Evolutionary conservation across 2,329 filamentous ascomycete genomes (phyloP).

Genomic region (Lecanicillium sp.): DNA sequence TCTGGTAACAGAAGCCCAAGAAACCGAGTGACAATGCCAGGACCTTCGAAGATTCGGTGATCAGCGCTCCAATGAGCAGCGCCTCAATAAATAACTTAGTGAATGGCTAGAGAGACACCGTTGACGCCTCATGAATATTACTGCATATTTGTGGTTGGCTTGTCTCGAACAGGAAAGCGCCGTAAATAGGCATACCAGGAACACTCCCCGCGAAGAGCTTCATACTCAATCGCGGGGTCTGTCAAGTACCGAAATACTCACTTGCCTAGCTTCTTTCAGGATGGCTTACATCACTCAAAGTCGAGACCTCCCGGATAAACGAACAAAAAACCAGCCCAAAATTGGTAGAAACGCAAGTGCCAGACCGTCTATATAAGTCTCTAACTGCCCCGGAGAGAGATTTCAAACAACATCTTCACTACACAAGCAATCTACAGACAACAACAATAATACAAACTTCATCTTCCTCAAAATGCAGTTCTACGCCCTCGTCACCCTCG

Average conservation of each 20-base stretch:
- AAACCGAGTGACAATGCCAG: too few relatives aligned
- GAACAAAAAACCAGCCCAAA: too few relatives aligned
- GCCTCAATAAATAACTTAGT: background rate
- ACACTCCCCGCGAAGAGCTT: background rate
- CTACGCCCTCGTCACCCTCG: background rate
- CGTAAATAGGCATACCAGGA: background rate
- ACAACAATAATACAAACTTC: background rate
- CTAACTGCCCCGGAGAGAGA: too few relatives aligned
- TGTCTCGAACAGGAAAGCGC: constrained; percentile 1
- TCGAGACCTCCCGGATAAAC: too few relatives aligned
- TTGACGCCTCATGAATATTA: too few relatives aligned
- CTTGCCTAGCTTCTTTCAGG: background rate
- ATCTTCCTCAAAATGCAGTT: constrained; percentile 1
- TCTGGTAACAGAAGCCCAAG: background rate
- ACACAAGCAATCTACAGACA: background rate
- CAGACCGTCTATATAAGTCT: background rate
- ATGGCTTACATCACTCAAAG: too few relatives aligned
- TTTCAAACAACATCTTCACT: background rate
- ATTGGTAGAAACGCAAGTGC: too few relatives aligned
- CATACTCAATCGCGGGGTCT: background rate
- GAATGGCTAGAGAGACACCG: too few relatives aligned
- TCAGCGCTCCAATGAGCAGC: background rate
- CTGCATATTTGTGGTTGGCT: too few relatives aligned
- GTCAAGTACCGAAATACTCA: background rate
- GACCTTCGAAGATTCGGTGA: too few relatives aligned